Percentiles rank a stretch among this genome's conserved stretches.
phyloP scores from a whole-genome alignment of 2,329 filamentous ascomycete species.

The Colletotrichum shisoi region DNA sequence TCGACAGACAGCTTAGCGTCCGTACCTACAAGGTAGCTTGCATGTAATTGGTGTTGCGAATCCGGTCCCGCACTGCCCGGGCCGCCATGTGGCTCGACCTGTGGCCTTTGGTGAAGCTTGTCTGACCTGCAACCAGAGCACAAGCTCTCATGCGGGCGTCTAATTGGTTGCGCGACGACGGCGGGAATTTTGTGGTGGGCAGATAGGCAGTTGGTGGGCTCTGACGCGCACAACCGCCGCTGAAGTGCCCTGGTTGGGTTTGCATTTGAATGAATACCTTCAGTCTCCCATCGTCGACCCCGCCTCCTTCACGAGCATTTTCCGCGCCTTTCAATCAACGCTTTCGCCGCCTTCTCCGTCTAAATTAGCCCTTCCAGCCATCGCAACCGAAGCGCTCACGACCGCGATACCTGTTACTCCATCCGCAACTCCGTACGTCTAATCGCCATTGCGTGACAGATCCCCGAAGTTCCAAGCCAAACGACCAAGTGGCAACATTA shows the following conservation, averaged over 20 bases:
- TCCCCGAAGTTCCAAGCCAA: not conserved
- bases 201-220: conserved; percentile 10
- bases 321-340: not conserved
- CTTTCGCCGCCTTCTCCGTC: not conserved
- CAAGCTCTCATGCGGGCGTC: conserved; percentile 25
- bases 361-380: conserved; percentile 3
- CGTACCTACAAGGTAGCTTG: too few species aligned
- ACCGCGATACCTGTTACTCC: conserved; percentile 6
- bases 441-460: not conserved
- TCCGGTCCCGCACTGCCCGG: too few species aligned
- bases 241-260: not conserved
- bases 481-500: conserved; percentile 37
- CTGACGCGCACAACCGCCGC: conserved; percentile 37
- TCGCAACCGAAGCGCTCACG: conserved; percentile 2
- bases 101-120: conserved; percentile 9
- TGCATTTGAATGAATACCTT: conserved; percentile 18
- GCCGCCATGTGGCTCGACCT: not conserved
- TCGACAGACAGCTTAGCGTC: too few species aligned
- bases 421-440: not conserved
- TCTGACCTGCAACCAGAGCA: conserved; percentile 37
- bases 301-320: not conserved
- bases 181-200: not conserved
- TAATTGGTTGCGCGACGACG: conserved; percentile 24
- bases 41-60: too few species aligned
- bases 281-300: conserved; percentile 22